Conservation (phyloP, 2,329 filamentous ascomycete genomes). For the Zarea fungicola region DNA sequence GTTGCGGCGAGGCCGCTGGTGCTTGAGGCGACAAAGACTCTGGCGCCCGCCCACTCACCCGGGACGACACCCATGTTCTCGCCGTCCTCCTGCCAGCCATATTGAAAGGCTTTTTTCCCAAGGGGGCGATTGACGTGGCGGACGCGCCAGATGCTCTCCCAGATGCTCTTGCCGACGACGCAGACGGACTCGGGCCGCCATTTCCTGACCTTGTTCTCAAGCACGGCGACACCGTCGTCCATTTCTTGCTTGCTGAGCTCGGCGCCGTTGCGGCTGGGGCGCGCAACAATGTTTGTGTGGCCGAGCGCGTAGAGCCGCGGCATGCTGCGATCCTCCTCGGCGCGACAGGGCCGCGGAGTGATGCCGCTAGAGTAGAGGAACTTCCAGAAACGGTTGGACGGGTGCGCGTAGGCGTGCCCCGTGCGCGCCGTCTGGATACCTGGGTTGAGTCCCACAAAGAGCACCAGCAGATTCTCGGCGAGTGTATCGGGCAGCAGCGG, state of each 20-base stretch:
- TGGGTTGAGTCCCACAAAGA: slow-evolving; percentile 77
- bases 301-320: slow-evolving; percentile 70
- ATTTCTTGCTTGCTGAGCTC: slow-evolving; percentile 75
- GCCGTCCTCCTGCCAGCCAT: slow-evolving; percentile 74
- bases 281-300: slow-evolving; percentile 81
- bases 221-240: slow-evolving; percentile 65
- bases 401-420: slow-evolving; percentile 76
- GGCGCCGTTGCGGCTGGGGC: slow-evolving; percentile 71
- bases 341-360: slow-evolving; percentile 53
- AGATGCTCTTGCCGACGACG: slow-evolving; percentile 81
- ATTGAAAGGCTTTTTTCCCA: slow-evolving; percentile 66
- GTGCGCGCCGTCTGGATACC: slow-evolving; percentile 65
- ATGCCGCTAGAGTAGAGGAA: slow-evolving; percentile 62
- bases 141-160: slow-evolving; percentile 79
- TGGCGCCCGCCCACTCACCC: slow-evolving; percentile 63
- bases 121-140: slow-evolving; percentile 52
- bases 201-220: slow-evolving; percentile 67
- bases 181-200: slow-evolving; percentile 72
- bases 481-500: slow-evolving; percentile 57
- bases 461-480: slow-evolving; percentile 58
- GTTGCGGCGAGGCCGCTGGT: slow-evolving; percentile 85
- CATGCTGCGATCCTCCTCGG: slow-evolving; percentile 61
- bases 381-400: slow-evolving; percentile 77
- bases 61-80: slow-evolving; percentile 48
- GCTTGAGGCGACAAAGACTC: slow-evolving; percentile 85